Percentiles rank a stretch among this genome's conserved stretches.
These are phyloP conservation scores for Suillus variegatus DNA, from an alignment of 768 basidiomycete genomes.

Conservation along the genomic window DNA sequence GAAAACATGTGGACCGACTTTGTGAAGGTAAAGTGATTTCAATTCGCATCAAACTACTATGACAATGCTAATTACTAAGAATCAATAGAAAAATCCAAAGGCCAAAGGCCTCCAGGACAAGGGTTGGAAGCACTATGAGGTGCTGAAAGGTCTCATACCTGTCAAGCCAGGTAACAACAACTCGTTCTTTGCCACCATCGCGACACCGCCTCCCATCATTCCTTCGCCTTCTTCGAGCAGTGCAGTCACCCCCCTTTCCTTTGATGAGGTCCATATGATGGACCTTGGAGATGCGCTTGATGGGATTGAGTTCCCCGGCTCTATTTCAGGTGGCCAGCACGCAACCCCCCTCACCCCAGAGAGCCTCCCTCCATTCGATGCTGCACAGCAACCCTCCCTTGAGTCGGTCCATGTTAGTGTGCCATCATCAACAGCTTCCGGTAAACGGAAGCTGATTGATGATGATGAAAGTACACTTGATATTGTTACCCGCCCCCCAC, in stretches of 20 bases:
- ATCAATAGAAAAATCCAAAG: background rate
- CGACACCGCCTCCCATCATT: background rate
- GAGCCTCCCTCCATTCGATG: too few species aligned
- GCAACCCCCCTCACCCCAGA: too few species aligned
- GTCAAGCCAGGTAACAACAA: background rate
- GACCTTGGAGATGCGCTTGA: background rate
- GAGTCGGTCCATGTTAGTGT: too few species aligned
- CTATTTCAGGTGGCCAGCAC: background rate
- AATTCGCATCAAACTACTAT: background rate
- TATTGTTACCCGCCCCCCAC: too few species aligned
- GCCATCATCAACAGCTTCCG: too few species aligned
- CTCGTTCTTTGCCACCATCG: background rate
- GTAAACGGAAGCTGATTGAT: too few species aligned
- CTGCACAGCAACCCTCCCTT: too few species aligned
- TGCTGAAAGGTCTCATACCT: background rate
- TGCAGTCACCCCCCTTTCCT: background rate
- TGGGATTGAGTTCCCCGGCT: background rate
- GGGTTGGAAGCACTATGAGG: background rate
- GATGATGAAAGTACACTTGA: too few species aligned
- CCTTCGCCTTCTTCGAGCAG: background rate
- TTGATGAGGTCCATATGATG: background rate
- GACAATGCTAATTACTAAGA: background rate
- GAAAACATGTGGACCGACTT: background rate
- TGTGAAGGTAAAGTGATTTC: background rate
- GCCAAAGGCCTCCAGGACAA: background rate